Evolutionary conservation across 306 rosid genomes (phyloP), one percentile per base, ranked within the genome.

Genomic region (Cicer pinnatifidum): DNA sequence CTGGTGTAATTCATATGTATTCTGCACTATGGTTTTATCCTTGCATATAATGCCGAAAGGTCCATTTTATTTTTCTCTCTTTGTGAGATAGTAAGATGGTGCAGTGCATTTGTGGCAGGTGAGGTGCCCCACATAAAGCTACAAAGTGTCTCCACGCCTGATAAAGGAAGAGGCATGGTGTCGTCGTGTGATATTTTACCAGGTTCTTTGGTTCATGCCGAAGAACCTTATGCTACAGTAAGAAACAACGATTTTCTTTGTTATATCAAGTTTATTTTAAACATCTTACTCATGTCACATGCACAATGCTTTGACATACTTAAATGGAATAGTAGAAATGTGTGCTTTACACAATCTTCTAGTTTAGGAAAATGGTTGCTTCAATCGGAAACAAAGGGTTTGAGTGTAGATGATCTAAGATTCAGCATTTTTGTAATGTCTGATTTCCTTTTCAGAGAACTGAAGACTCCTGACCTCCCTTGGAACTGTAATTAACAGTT

Each of bases 211-310:
- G 85, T 90, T 62, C 92, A 92, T 79, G 61, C 66, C 2, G 98
- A 92, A 89, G 90, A 87, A 73, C 97, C 97, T 63, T 89, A 84
- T 79, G 96, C 92, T 20, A 65, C 75, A 90, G 97, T 92, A 84
- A 72, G 88, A 62, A 75, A 68, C 66, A 38, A 9, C 13, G 51
- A 12, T 53, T 61, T 11, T 72, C 39, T 72, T 17, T 64, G 17
- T 77, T 15, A 59, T 71, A 43, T 82, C 43, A 52, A 48, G 37
- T 60, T 48, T 20, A 10, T 17, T 65, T 43, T 65, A 65, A 63
- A 41, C 50, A 1, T 65, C 37, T 17, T 65, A 19, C 15, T 6
- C 71, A 16, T 64, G 20, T 38, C 50, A 41, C 8, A 7, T 43
- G 53, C 39, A 65, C 17, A 17, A 10, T 65, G 39, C 16, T 65